Base-by-base conservation (phyloP, 2,329 filamentous ascomycete genomes). In the Trichoderma sp. region DNA sequence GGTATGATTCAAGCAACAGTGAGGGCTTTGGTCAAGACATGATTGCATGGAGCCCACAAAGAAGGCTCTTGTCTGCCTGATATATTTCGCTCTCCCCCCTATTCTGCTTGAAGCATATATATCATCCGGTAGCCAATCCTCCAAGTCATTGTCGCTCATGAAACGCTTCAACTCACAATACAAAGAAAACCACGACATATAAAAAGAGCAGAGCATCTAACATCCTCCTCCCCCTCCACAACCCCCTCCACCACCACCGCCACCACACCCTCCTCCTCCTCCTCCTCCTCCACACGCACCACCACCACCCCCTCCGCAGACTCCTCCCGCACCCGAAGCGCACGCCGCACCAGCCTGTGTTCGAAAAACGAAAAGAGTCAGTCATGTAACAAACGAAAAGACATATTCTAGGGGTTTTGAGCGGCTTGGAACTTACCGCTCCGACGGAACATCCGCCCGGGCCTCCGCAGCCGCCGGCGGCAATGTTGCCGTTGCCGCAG, bases 401-500 rank as follows among this genome's bases (percentile, higher is more conserved):
- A 17, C 1, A 10, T n/a, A 7, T 15, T 0, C 19, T 0, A 4
- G 47, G 44, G 7, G 24, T n/a, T 44, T 26, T 5, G 41, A 43
- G n/a, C 10, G 10, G 9, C 5, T 39, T 39, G 1, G 34, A 64
- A 64, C 52, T 58, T 51, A 63, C 64, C n/a, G 34, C 21, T 3
- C 62, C 66, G 2, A 63, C 54, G 10, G 65, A 62, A n/a, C 69
- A 70, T 3, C 70, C 68, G 17, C 69, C 71, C 3, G 70, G 69
- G 2, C 68, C 67, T 10, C 69, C 67, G 17, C 72, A 72, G 17
- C 77, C 79, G 3, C 82, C 81, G 1, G 77, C 77, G 0, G 79
- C 78, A 0, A 80, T 78, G 1, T 76, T 79, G 2, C 77, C 77
- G 19, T 47, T 58, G 14, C 78, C 78, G 68, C 85, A 87, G 1